Conservation (phyloP, 2,329 filamentous ascomycete genomes). For the Pyricularia pennisetigena region DNA sequence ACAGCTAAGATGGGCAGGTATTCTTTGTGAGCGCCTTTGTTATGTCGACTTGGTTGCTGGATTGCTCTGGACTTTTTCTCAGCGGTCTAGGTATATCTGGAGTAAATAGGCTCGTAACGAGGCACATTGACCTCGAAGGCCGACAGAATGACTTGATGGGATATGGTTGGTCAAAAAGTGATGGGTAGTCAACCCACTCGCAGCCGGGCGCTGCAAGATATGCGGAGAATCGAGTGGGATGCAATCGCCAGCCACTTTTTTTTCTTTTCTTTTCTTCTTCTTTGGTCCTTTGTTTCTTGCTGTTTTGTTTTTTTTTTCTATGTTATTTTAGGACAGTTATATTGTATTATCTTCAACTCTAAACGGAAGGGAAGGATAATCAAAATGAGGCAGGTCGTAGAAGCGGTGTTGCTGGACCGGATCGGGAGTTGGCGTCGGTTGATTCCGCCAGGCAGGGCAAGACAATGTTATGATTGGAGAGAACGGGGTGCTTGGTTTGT, state of each 20-base stretch:
- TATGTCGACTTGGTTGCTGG: neutral
- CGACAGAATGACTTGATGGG: neutral
- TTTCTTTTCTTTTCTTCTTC: neutral
- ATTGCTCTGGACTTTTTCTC: neutral
- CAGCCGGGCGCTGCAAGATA: neutral
- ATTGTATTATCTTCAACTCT: neutral
- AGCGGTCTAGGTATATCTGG: neutral
- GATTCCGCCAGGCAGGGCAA: neutral
- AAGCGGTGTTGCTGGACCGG: neutral
- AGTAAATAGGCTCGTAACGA: neutral
- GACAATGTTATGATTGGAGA: neutral
- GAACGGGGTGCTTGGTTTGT: neutral
- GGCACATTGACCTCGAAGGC: neutral
- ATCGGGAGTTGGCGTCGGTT: neutral
- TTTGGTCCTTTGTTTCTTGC: neutral
- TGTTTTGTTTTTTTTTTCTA: neutral
- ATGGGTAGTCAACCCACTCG: neutral
- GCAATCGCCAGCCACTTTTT: neutral
- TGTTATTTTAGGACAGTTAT: neutral
- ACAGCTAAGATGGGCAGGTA: neutral
- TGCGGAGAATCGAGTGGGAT: conserved; percentile 1
- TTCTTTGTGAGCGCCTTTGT: neutral
- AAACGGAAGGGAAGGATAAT: neutral
- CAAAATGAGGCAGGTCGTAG: neutral
- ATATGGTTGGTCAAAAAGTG: neutral